Evolutionary conservation across 352 stramenopile species (phyloP), one percentile per base, ranked within the genome.

Genomic region (Globisporangium uncinulatum): DNA sequence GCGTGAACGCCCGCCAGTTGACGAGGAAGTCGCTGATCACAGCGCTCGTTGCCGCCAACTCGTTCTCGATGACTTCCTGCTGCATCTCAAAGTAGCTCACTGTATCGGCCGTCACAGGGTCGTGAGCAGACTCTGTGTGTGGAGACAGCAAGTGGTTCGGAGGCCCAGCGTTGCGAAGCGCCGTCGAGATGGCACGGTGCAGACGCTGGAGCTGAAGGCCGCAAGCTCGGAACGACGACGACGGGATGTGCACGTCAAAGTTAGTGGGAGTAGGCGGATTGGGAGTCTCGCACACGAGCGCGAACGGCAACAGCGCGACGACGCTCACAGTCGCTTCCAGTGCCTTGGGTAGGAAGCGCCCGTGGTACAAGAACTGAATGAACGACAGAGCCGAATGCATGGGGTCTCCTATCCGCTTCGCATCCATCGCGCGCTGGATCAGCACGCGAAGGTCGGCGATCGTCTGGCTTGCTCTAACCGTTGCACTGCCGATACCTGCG

Each of bases 1-100:
- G 58, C 10, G 75, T 56, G 34, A 86, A 86, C 1, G 72, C 54
- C 32, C 53, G 55, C 78, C 78, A 89, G 45, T 83, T 71, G n/a
- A 58, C 64, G 10, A 83, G 61, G 42, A 86, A 69, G 36, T 77
- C 70, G 14, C 58, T 24, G 31, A 79, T 49, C 6, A 58, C 36
- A 0, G 52, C 56, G 10, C 55, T 37, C 13, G 53, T 65, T 6
- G 56, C 31, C 11, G 34, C 32, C 1, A 11, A 17, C 3, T 43
- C 32, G 0, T 19, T 15, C 1, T 58, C 24, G 21, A 43, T 2
- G 29, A 60, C 15, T 13, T 32, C 37, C 20, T 61, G 59, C 9
- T 56, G 37, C 36, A 61, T 59, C 19, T 19, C 29, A 24, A 57
- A 65, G 46, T 65, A 61, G 6, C 8, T 31, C 52, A 32, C 20